Base-by-base conservation (phyloP, 345 rosid genomes). In the Acer negundo region DNA sequence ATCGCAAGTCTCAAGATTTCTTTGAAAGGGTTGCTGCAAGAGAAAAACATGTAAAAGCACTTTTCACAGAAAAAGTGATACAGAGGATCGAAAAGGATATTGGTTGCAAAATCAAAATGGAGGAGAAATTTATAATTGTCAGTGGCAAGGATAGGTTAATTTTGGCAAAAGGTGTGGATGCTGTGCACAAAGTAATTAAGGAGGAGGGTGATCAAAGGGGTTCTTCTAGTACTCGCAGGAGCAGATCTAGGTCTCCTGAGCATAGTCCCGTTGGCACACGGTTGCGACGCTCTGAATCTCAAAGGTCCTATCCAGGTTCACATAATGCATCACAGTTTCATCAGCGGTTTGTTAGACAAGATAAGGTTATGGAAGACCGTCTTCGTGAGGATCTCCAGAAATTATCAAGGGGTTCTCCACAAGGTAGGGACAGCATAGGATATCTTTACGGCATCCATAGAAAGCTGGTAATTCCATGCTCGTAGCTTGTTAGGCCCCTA, bases 391-490 rank as follows among this genome's bases (percentile, higher is more conserved):
- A 90, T 85, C 78, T 85, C 62, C 92, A 87, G 71, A 96, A 84
- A 81, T 78, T 91, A 68, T 75, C 94, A 75, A 91, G 91, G 84
- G 88, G 82, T 89, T 92, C 97, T 82, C 97, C 98, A 81, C 99
- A 94, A 96, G 99, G 99, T 94, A 96, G 98, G 99, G 84, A 87
- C 84, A 82, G 88, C 90, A 82, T 92, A 88, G 94, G 90, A 88
- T 87, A 75, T 85, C 83, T 90, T 89, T 87, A 85, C 78, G 85
- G 86, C 86, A 84, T 86, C 87, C 74, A 78, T 89, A 86, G 82
- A 75, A 85, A 85, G 84, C 90, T 83, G 88, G 90, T 92, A 85
- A 83, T 79, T 84, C 80, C 84, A 83, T 81, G 77, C 78, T 84
- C 72, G 24, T 86, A 77, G 86, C 74, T 75, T 85, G 58, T 74